Base-by-base conservation (phyloP, 345 rosid species). In the Psidium friedrichsthalianum region DNA sequence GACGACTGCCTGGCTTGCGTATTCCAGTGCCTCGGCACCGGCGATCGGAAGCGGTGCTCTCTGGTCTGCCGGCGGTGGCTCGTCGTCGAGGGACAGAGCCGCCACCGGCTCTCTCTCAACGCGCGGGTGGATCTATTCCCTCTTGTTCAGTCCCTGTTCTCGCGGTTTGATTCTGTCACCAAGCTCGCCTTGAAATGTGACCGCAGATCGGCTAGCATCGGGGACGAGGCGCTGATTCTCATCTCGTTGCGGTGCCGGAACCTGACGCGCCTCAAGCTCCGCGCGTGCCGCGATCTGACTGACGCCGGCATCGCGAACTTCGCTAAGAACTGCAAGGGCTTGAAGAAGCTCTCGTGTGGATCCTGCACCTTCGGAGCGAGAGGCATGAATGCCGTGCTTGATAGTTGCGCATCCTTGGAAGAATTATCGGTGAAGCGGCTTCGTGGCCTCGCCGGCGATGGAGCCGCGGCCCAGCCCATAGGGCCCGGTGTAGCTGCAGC, bases 111-210 rank as follows among this genome's bases (percentile, higher is more conserved):
- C 32, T 93, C 97, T 36, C 95, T 95, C 88, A 88, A 93, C 89
- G 98, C 99, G 15, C 89, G 86, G 52, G 87, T 92, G 82, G 98
- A 93, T 91, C 97, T 96, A 47, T 82, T 89, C 29, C 88, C 91
- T 5, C 24, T 89, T 61, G 87, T 95, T 42, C 88, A 91, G 54
- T 85, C 90, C 52, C 90, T 96, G 6, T 96, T 96, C 87, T 87
- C 96, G 83, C 93, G 99, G 56, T 96, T 94, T 89, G 96, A 96
- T 82, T 87, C 96, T 25, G 98, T 96, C 51, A 94, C 98, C 8
- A 96, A 96, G 86, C 98, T 96, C 6, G 95, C 95, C 8, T 90
- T 96, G 85, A 94, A 93, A 90, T 95, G 98, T 82, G 98, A 95
- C 86, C 98, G 97, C 59, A 95, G 90, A 90, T 93, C 94, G 49